Evolutionary conservation across 2,329 filamentous ascomycete species (phyloP).

Genomic region (Paecilomyces formosus): DNA sequence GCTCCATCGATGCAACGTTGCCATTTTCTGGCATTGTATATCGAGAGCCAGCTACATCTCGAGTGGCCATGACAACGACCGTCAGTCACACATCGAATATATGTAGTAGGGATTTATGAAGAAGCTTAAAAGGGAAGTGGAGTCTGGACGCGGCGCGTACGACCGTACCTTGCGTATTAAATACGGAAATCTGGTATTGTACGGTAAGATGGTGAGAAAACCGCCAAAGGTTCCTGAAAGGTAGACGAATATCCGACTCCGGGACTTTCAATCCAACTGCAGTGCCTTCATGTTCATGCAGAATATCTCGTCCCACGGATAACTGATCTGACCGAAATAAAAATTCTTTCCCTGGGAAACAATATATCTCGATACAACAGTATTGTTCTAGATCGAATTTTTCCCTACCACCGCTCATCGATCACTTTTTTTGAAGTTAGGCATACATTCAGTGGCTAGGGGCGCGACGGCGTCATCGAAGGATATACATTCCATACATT

Average conservation of each 20-base stretch:
- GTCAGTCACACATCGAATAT: neutral
- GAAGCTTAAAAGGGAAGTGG: neutral
- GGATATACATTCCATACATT: neutral
- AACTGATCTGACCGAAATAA: neutral
- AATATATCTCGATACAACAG: neutral
- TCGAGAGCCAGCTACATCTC: slow-evolving; percentile 11
- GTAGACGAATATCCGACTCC: neutral
- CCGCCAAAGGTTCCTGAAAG: neutral
- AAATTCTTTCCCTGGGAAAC: neutral
- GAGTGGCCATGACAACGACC: slow-evolving; percentile 15
- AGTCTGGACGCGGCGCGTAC: neutral
- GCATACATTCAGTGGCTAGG: neutral
- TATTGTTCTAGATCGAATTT: neutral
- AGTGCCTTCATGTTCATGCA: neutral
- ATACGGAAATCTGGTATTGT: neutral
- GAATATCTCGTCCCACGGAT: neutral
- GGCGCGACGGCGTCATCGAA: neutral
- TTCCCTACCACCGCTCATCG: neutral
- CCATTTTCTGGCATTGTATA: slow-evolving; percentile 11
- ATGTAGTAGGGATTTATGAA: neutral
- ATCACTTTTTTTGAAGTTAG: neutral
- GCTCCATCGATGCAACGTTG: slow-evolving; percentile 18
- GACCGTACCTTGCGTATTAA: neutral
- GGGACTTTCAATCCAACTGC: neutral
- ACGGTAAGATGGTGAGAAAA: neutral